Base-by-base conservation (phyloP, 768 basidiomycete species). In the Daedaleopsis nitida region DNA sequence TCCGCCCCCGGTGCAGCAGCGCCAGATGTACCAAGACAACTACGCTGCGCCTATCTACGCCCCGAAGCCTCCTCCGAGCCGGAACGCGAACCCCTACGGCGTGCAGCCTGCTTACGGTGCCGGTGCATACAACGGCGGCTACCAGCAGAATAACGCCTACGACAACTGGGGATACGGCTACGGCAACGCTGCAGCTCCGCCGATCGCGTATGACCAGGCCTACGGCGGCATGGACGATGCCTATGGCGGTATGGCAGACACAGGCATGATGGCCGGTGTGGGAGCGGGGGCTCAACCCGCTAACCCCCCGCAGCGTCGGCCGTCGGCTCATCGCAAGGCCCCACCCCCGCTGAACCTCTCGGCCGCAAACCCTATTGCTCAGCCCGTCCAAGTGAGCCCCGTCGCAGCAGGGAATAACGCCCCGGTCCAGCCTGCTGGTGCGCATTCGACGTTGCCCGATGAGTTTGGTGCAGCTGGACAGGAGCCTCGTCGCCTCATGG, bases 391-490 rank as follows among this genome's bases (percentile, higher is more conserved):
- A 61, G 34, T 63, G 5, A 37, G n/a, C 37, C 67, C 66, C 14
- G 54, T 60, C 44, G 43, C 52, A 19, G 66, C 66, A 32, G 50
- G 64, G 38, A 53, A 35, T 43, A 52, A 50, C 47, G 47, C 48
- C 52, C 64, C 68, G 34, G 50, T 69, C 58, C 58, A 63, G 55
- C 59, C 54, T 34, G 57, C 65, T 1, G 44, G 21, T 14, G 42
- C 64, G 59, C n/a, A 57, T 59, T 12, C 59, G 63, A 59, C 68
- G 43, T 56, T 71, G 44, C 68, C 66, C 12, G 67, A 67, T 14
- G 52, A 66, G 65, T 70, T 70, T 62, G 69, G 70, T 32, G 34
- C 27, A 9, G 10, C 34, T 35, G 50, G 14, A 17, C 24, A 7
- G 17, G 51, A 49, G 8, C 8, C 60, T 10, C 62, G 65, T 10